phyloP scores from a whole-genome alignment of 2,329 filamentous ascomycete species.

The Neocatenulostroma microsporum region DNA sequence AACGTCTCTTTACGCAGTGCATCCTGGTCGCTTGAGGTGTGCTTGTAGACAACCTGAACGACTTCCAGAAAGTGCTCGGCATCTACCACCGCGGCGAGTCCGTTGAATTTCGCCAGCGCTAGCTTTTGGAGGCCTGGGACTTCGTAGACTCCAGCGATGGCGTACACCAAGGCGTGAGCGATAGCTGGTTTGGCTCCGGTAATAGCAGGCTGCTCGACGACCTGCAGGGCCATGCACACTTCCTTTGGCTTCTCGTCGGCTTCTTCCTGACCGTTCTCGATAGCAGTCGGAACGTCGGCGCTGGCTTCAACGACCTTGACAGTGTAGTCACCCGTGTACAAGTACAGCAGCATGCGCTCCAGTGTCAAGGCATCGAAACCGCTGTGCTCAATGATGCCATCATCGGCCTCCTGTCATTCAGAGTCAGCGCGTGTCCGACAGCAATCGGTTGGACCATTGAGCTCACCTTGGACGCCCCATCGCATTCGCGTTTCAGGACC shows the following conservation, averaged over 20 bases:
- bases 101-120: constrained; percentile 7
- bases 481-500: constrained; percentile 8
- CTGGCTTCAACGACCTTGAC: too few species aligned
- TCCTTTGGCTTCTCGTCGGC: too few species aligned
- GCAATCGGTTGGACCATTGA: background rate
- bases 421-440: too few species aligned
- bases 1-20: constrained; percentile 5
- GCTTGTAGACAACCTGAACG: constrained; percentile 1
- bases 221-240: too few species aligned
- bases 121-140: constrained; percentile 6
- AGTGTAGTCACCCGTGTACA: constrained; percentile 13
- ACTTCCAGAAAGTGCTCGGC: constrained; percentile 6
- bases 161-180: constrained; percentile 10
- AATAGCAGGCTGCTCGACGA: too few species aligned
- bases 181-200: too few species aligned
- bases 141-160: constrained; percentile 10
- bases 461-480: constrained; percentile 4
- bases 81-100: background rate
- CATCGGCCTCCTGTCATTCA: constrained; percentile 1
- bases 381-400: constrained; percentile 8
- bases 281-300: too few species aligned
- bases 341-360: constrained; percentile 13
- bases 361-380: constrained; percentile 11
- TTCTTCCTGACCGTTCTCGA: too few species aligned
- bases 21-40: background rate